Evolutionary conservation across 495 filamentous ascomycete genomes (phyloP), one percentile per base, ranked within the genome.

Genomic region (Penicillium goetzii): DNA sequence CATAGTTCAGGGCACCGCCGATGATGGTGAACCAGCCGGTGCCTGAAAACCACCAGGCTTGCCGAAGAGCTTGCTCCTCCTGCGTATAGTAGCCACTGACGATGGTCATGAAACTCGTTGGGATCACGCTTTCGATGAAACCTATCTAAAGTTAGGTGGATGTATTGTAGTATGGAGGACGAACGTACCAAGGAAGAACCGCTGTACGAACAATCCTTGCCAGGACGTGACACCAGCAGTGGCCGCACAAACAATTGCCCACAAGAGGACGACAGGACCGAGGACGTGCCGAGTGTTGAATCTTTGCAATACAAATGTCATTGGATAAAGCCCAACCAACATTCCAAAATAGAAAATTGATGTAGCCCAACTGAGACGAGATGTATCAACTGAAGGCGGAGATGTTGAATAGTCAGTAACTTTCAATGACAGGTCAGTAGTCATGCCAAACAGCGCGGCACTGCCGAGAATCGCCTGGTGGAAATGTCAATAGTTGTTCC

Each of bases 271-370:
- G 4, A 89, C 73, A 15, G 74, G 81, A 8, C 87, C 87, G 10
- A 91, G 80, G 1, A 90, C 83, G 50, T 81, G 76, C n/a, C 84
- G 82, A 2, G 84, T 79, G 61, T 84, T 79, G 72, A 90, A 90
- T 53, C 82, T 83, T 72, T 92, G 90, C 25, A 90, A 74, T 10
- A 83, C 74, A 58, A 88, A 88, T 2, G 88, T 87, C 85, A 91
- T 86, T 12, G 88, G 90, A 67, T 90, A 92, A 17, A 89, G 74
- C 0, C 89, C 90, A 2, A 84, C 86, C 15, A 92, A 80, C 87
- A 90, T 89, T 26, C 89, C 89, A 65, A 92, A 91, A 76, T 92
- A 92, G 77, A 92, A 92, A 69, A 91, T 78, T 1, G 88, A 91
- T 0, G 88, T 91, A 19, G 89, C 89, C 90, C 89, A 92, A 64